Conservation (phyloP, 495 filamentous ascomycete genomes). For the Staphylotrichum longicolle region DNA sequence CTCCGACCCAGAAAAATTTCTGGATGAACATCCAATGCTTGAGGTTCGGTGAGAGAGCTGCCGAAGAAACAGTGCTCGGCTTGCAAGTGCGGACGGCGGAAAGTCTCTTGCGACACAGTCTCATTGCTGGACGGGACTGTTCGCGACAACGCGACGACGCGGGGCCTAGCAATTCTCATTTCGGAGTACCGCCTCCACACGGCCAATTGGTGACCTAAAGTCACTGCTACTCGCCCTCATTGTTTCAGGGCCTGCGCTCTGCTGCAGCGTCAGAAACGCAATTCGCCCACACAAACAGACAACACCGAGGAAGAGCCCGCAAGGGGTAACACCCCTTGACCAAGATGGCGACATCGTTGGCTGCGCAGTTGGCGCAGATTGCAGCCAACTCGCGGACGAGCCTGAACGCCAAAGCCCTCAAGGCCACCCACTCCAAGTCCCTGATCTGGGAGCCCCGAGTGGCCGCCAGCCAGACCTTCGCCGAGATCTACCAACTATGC, state of each 20-base stretch:
- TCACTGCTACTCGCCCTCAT: too few relatives aligned
- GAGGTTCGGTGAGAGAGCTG: conserved; percentile 6
- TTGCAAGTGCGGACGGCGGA: not conserved
- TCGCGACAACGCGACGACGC: too few relatives aligned
- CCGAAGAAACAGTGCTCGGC: not conserved
- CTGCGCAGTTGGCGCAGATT: conserved; percentile 76
- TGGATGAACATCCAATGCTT: not conserved
- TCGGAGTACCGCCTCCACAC: too few relatives aligned
- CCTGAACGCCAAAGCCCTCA: conserved; percentile 86
- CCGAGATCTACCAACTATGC: conserved; percentile 82
- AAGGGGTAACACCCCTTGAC: not conserved
- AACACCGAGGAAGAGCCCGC: not conserved
- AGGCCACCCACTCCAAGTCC: conserved; percentile 83
- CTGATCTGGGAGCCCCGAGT: conserved; percentile 81
- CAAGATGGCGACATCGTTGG: conserved; percentile 71
- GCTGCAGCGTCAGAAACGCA: too few relatives aligned
- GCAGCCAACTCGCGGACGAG: conserved; percentile 72
- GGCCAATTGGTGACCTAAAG: too few relatives aligned
- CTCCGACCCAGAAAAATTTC: conserved; percentile 27
- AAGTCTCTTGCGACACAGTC: not conserved
- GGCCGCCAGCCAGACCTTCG: conserved; percentile 81
- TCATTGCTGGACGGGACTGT: too few relatives aligned
- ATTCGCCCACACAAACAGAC: not conserved
- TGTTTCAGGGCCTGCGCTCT: too few relatives aligned
- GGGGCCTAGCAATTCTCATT: too few relatives aligned